Evolutionary conservation across 2,329 filamentous ascomycete genomes (phyloP), one percentile per base, ranked within the genome.

Genomic region (Neofusicoccum laricinum): DNA sequence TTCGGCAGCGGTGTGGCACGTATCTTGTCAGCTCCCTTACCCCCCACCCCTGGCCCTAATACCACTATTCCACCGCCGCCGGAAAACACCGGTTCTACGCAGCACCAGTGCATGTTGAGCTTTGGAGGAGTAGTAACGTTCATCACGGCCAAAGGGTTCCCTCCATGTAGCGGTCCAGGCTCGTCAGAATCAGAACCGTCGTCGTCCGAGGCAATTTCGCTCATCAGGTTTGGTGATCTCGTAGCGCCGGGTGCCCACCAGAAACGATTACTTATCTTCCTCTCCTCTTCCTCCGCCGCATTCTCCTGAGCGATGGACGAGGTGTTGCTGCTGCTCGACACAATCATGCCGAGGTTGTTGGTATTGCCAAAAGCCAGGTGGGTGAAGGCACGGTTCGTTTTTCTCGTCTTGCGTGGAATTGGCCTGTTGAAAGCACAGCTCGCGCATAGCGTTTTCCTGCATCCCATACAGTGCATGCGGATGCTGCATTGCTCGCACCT

Each of bases 401-500:
- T 77, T 19, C 65, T 68, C 19, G 73, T 71, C 66, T 79, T 76
- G 67, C 78, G 68, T 70, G 77, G 76, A 78, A 86, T 67, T 70
- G 77, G 83, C 15, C 83, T 77, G 68, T 85, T 84, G 72, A 85
- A 86, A 5, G 85, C 84, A 71, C 85, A 87, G 71, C 83, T 85
- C 19, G 82, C 83, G 75, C 85, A 87, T 2, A 86, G 79, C 1
- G 84, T 87, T 74, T 84, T 86, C 57, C 85, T 79, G 69, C 85
- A 87, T 41, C 85, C 85, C 70, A 85, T 82, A 69, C 85, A 87
- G 70, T 86, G 85, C 85, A 87, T 86, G 68, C 84, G 76, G 15
- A 86, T 83, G 64, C 84, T 86, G 72, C 85, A 87, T 65, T 85
- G 84, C 72, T 87, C 85, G 69, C 85, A 87, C 55, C 85, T 75